A percentile compares a stretch with the other conserved stretches of the same genome.
Evolutionary conservation across 192 early-diverging fungal species (phyloP).

Genomic region (Entomortierella chlamydospora): DNA sequence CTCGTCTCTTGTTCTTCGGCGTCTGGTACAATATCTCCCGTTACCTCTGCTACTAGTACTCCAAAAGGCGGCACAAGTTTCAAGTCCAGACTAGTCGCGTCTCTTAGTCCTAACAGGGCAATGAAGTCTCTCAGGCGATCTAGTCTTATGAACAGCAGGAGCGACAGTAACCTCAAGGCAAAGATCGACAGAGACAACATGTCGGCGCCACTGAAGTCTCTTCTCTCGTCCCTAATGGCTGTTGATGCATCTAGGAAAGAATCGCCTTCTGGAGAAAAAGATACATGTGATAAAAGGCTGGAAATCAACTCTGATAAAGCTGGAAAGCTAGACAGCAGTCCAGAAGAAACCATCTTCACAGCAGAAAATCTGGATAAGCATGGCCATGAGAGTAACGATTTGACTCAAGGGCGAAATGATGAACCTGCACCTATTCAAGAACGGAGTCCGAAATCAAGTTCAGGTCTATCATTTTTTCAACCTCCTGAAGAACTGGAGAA

Average conservation of each 20-base stretch:
- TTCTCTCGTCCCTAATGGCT: slow-evolving; percentile 3
- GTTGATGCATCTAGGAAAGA: background rate
- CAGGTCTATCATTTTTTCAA: slow-evolving; percentile 23
- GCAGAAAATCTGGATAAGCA: background rate
- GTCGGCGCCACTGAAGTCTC: slow-evolving; percentile 18
- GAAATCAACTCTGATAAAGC: background rate
- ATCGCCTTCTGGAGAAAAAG: background rate
- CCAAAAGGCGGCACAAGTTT: background rate
- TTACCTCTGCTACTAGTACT: background rate
- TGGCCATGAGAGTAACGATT: background rate
- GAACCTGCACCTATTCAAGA: background rate
- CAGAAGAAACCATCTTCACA: background rate
- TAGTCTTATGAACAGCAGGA: slow-evolving; percentile 33
- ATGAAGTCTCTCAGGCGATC: slow-evolving; percentile 34
- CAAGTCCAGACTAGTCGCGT: background rate
- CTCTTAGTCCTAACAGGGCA: slow-evolving; percentile 13
- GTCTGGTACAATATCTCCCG: background rate
- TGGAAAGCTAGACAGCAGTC: background rate
- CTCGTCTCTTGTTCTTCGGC: slow-evolving; percentile 3
- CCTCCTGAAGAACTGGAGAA: slow-evolving; percentile 6
- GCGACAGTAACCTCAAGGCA: slow-evolving; percentile 23
- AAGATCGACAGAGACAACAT: slow-evolving; percentile 19
- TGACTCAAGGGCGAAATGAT: background rate
- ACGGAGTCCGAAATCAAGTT: background rate
- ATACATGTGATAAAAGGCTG: background rate